These are phyloP conservation scores for Aspergillus egyptiacus DNA, from an alignment of 495 filamentous ascomycete genomes.

Conservation along the genomic window DNA sequence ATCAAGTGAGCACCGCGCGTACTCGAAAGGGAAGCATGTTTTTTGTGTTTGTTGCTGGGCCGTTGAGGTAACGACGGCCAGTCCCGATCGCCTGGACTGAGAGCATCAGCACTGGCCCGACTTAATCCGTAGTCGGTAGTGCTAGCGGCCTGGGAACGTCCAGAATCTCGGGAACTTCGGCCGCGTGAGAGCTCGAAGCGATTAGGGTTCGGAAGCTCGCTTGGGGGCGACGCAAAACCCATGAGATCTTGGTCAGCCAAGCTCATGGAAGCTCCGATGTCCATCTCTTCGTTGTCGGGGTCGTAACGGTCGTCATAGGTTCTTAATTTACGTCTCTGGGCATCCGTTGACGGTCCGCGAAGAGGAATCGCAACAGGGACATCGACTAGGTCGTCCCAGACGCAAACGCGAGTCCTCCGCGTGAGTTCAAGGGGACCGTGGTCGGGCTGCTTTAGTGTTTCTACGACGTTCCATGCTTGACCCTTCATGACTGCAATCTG, in stretches of 20 bases:
- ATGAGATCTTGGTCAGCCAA: constrained; percentile 68
- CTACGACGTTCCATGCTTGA: constrained; percentile 98
- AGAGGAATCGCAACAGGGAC: constrained; percentile 90
- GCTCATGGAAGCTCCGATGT: constrained; percentile 71
- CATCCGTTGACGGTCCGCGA: constrained; percentile 67
- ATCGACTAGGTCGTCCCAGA: constrained; percentile 97
- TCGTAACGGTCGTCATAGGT: constrained; percentile 30
- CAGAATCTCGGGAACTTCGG: constrained; percentile 37
- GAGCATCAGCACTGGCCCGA: constrained; percentile 26
- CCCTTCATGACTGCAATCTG: constrained; percentile 99
- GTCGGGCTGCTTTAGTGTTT: constrained; percentile 86
- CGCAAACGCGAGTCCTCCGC: constrained; percentile 80
- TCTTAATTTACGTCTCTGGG: constrained; percentile 55
- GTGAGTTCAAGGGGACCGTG: constrained; percentile 93
- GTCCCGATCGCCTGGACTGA: constrained; percentile 28
- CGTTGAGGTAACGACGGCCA: constrained; percentile 37
- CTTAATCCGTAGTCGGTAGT: constrained; percentile 30
- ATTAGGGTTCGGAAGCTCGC: constrained; percentile 72
- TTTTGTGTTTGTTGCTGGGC: constrained; percentile 33
- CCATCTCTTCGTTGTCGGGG: constrained; percentile 74
- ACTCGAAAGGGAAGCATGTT: constrained; percentile 39
- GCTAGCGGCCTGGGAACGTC: constrained; percentile 32
- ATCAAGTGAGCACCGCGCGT: constrained; percentile 29
- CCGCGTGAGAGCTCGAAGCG: constrained; percentile 73
- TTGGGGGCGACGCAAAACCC: constrained; percentile 53